These are phyloP conservation scores for Dittrichia graveolens DNA, from an alignment of 129 eudicot genomes.

Conservation along the genomic window DNA sequence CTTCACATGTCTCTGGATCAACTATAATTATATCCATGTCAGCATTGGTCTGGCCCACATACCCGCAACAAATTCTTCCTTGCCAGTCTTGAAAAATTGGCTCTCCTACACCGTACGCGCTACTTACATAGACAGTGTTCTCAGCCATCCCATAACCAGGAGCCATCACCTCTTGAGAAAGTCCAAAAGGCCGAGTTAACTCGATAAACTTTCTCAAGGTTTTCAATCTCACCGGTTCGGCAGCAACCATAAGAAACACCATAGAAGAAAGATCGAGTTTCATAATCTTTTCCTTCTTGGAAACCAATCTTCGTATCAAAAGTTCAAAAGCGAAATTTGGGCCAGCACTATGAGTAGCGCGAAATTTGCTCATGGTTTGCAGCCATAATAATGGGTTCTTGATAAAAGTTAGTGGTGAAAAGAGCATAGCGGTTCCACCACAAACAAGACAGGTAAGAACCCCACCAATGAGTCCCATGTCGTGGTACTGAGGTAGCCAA, in stretches of 20 bases:
- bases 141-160: slow-evolving; percentile 61
- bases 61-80: slow-evolving; percentile 55
- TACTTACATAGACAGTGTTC: slow-evolving; percentile 43
- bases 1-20: slow-evolving; percentile 45
- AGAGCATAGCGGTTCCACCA: slow-evolving; percentile 41
- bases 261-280: slow-evolving; percentile 50
- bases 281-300: slow-evolving; percentile 22
- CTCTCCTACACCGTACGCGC: slow-evolving; percentile 45
- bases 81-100: slow-evolving; percentile 48
- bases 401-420: slow-evolving; percentile 48
- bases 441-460: slow-evolving; percentile 37
- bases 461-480: slow-evolving; percentile 55
- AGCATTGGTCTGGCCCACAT: slow-evolving; percentile 34
- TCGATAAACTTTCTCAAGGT: slow-evolving; percentile 46
- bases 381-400: slow-evolving; percentile 54
- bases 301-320: slow-evolving; percentile 31
- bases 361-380: slow-evolving; percentile 44
- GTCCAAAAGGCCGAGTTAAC: slow-evolving; percentile 45
- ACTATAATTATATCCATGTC: slow-evolving; percentile 44
- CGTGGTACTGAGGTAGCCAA: slow-evolving; percentile 59
- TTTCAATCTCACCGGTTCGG: slow-evolving; percentile 50
- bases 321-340: slow-evolving; percentile 56
- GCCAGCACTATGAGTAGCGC: slow-evolving; percentile 48
- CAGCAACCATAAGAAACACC: slow-evolving; percentile 53
- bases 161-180: slow-evolving; percentile 50